Evolutionary conservation across 768 basidiomycete species (phyloP).

Genomic region (Neoboletus magnificus): DNA sequence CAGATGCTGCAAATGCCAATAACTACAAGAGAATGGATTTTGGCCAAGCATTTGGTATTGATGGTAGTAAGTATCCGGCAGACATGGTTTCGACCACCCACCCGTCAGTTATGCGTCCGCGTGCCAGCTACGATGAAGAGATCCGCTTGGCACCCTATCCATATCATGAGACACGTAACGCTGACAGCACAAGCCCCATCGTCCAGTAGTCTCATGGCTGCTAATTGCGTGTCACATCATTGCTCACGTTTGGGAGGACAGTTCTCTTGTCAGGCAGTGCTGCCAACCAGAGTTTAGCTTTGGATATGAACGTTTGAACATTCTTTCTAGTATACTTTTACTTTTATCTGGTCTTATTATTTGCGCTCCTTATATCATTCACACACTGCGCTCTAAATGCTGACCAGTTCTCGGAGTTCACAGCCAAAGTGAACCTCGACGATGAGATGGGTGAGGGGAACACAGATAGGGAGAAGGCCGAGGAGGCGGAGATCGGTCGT

Average conservation of each 20-base stretch:
- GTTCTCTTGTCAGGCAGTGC: background rate
- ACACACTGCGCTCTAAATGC: background rate
- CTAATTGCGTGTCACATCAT: background rate
- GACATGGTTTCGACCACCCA: conserved; percentile 4
- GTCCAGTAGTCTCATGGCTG: background rate
- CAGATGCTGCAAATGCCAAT: conserved; percentile 17
- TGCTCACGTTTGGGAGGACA: background rate
- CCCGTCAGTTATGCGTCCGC: conserved; percentile 11
- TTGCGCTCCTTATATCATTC: background rate
- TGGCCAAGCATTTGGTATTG: conserved; percentile 40
- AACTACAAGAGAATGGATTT: conserved; percentile 33
- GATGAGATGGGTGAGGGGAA: no score
- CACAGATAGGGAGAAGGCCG: no score
- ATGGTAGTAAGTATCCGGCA: conserved; percentile 16
- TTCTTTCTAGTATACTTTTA: background rate
- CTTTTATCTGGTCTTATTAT: background rate
- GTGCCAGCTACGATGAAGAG: conserved; percentile 39
- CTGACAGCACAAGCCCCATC: conserved; percentile 7
- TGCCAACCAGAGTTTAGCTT: background rate
- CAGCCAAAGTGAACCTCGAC: no score
- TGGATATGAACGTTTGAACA: background rate
- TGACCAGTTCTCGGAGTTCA: background rate
- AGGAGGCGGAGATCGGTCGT: no score
- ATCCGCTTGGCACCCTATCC: conserved; percentile 40
- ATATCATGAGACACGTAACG: conserved; percentile 9